These are phyloP conservation scores for Escallonia herrerae DNA, from an alignment of 129 eudicot species.

Conservation along the genomic window DNA sequence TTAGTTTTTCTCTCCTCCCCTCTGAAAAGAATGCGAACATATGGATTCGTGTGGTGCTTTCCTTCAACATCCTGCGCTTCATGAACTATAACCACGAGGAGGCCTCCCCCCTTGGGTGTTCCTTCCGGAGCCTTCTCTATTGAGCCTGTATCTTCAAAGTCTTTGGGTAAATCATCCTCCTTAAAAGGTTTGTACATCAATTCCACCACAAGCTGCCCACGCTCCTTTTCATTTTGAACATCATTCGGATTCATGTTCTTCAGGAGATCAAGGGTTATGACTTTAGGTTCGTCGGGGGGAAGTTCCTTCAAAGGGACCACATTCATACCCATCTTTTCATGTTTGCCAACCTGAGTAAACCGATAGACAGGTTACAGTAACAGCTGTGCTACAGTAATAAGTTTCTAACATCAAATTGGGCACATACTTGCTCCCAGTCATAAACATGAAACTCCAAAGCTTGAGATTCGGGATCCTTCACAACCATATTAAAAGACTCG, in stretches of 20 bases:
- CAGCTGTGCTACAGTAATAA: too few relatives aligned
- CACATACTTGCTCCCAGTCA: slow-evolving; percentile 91
- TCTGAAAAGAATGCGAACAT: slow-evolving; percentile 59
- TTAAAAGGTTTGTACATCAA: slow-evolving; percentile 80
- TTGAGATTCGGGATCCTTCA: slow-evolving; percentile 83
- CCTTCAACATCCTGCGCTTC: slow-evolving; percentile 98
- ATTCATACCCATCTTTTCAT: slow-evolving; percentile 94
- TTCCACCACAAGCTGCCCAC: slow-evolving; percentile 77
- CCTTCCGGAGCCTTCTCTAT: slow-evolving; percentile 81
- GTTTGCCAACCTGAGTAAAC: slow-evolving; percentile 63
- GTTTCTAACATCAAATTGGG: not conserved
- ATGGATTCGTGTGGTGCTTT: slow-evolving; percentile 90
- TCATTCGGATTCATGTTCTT: slow-evolving; percentile 76
- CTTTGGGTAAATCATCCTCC: slow-evolving; percentile 61
- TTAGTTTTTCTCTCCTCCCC: slow-evolving; percentile 93
- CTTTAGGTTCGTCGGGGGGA: slow-evolving; percentile 67
- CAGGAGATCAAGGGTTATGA: slow-evolving; percentile 57
- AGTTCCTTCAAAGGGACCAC: slow-evolving; percentile 68
- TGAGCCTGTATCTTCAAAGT: slow-evolving; percentile 38
- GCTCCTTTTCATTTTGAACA: slow-evolving; percentile 66
- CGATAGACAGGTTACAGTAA: not conserved
- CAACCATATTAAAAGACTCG: slow-evolving; percentile 69
- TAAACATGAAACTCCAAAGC: slow-evolving; percentile 55
- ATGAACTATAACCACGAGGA: slow-evolving; percentile 67
- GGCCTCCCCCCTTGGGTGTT: slow-evolving; percentile 84